phyloP scores from a whole-genome alignment of 768 basidiomycete genomes.

The Macrolepiota fuliginosa region DNA sequence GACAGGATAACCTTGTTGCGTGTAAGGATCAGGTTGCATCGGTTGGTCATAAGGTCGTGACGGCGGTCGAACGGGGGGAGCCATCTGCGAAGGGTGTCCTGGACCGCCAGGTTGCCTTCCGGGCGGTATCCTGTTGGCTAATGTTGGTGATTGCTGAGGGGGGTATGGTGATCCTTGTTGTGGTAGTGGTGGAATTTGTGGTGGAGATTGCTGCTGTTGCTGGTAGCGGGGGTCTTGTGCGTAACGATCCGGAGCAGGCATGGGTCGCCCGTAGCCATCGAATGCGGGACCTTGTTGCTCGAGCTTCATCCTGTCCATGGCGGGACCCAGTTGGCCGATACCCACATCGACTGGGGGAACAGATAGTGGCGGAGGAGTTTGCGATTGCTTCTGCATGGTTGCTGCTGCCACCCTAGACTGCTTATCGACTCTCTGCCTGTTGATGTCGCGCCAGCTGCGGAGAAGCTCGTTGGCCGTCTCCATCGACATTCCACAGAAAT shows the following conservation, averaged over 20 bases:
- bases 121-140: slow-evolving; percentile 36
- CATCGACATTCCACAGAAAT: slow-evolving; percentile 99
- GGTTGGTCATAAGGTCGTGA: slow-evolving; percentile 24
- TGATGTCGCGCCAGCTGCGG: slow-evolving; percentile 89
- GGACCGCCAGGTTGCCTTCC: slow-evolving; percentile 42
- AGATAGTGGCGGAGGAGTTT: slow-evolving; percentile 5
- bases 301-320: slow-evolving; percentile 46
- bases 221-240: slow-evolving; percentile 41
- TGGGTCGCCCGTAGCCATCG: slow-evolving; percentile 38
- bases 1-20: slow-evolving; percentile 21
- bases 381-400: slow-evolving; percentile 5
- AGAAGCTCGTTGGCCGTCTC: slow-evolving; percentile 95
- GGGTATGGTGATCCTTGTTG: slow-evolving; percentile 27
- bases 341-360: not conserved
- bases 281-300: slow-evolving; percentile 27
- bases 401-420: slow-evolving; percentile 5
- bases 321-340: slow-evolving; percentile 6
- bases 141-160: slow-evolving; percentile 24
- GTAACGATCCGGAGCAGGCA: slow-evolving; percentile 35
- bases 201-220: slow-evolving; percentile 24
- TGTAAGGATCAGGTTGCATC: slow-evolving; percentile 24
- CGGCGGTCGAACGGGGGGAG: slow-evolving; percentile 27
- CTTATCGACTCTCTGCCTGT: slow-evolving; percentile 44
- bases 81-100: slow-evolving; percentile 36
- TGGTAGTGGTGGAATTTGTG: slow-evolving; percentile 22